Conservation (phyloP, 768 basidiomycete species). For the Boletellus sp. region DNA sequence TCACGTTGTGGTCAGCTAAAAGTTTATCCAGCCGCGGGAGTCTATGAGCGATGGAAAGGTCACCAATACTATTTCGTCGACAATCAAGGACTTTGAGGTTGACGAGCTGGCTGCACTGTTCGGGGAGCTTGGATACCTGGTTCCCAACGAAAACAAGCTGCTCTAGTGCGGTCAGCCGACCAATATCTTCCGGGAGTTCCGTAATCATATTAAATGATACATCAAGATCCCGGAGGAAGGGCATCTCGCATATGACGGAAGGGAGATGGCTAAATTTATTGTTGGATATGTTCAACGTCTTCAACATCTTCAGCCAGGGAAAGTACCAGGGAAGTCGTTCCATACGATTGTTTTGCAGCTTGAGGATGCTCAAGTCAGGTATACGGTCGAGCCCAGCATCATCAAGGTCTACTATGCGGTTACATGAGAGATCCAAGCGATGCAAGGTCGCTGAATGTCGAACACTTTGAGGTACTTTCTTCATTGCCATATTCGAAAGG, state of each 20-base stretch:
- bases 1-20: conserved; percentile 76
- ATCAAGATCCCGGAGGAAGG: conserved; percentile 78
- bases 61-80: conserved; percentile 76
- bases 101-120: conserved; percentile 50
- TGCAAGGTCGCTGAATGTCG: conserved; percentile 70
- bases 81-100: conserved; percentile 76
- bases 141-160: conserved; percentile 84
- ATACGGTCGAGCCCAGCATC: conserved; percentile 81
- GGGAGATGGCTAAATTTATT: conserved; percentile 87
- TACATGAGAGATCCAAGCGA: conserved; percentile 85
- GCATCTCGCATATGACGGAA: conserved; percentile 66
- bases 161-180: conserved; percentile 63
- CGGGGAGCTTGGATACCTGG: conserved; percentile 67
- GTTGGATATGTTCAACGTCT: conserved; percentile 88
- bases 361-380: conserved; percentile 61
- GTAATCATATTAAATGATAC: conserved; percentile 91
- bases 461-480: conserved; percentile 83
- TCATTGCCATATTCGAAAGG: conserved; percentile 90
- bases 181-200: conserved; percentile 77
- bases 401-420: conserved; percentile 85
- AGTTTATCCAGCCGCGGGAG: conserved; percentile 68
- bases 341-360: conserved; percentile 88
- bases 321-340: conserved; percentile 85
- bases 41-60: conserved; percentile 64
- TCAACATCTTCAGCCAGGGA: conserved; percentile 64